Percentiles rank a stretch among this genome's conserved stretches.
These are phyloP conservation scores for Suillus paluster DNA, from an alignment of 768 basidiomycete species.

Conservation along the genomic window DNA sequence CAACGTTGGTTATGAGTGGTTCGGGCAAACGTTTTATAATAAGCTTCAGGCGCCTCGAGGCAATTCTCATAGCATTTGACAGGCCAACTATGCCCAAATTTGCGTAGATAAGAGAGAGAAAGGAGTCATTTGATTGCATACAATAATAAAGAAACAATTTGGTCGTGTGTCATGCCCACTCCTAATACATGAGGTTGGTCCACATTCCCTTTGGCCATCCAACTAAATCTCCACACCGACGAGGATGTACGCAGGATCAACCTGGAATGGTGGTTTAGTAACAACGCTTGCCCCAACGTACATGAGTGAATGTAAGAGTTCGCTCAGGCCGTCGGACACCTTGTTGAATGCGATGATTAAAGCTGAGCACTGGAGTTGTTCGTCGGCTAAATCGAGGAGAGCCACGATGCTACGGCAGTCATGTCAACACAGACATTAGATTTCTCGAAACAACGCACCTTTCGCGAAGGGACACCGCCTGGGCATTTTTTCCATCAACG, in stretches of 20 bases:
- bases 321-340: slow-evolving; percentile 68
- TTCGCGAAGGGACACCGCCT: slow-evolving; percentile 79
- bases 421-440: slow-evolving; percentile 9
- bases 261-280: slow-evolving; percentile 77
- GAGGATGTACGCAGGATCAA: slow-evolving; percentile 78
- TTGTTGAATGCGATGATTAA: slow-evolving; percentile 83
- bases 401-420: slow-evolving; percentile 70
- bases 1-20: neutral
- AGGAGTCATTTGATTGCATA: slow-evolving; percentile 4
- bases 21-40: neutral
- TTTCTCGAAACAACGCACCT: slow-evolving; percentile 51
- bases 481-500: slow-evolving; percentile 83
- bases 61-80: neutral
- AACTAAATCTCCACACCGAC: slow-evolving; percentile 82
- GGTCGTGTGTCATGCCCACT: neutral
- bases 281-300: slow-evolving; percentile 90
- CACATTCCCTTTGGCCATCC: slow-evolving; percentile 35
- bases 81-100: neutral
- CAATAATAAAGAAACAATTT: neutral
- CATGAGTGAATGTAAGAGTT: slow-evolving; percentile 87
- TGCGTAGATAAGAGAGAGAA: neutral
- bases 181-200: slow-evolving; percentile 2
- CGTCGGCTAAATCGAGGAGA: slow-evolving; percentile 86
- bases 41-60: neutral
- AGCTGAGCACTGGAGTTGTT: slow-evolving; percentile 75